phyloP scores from a whole-genome alignment of 2,329 filamentous ascomycete genomes.

The Talaromyces piceae region DNA sequence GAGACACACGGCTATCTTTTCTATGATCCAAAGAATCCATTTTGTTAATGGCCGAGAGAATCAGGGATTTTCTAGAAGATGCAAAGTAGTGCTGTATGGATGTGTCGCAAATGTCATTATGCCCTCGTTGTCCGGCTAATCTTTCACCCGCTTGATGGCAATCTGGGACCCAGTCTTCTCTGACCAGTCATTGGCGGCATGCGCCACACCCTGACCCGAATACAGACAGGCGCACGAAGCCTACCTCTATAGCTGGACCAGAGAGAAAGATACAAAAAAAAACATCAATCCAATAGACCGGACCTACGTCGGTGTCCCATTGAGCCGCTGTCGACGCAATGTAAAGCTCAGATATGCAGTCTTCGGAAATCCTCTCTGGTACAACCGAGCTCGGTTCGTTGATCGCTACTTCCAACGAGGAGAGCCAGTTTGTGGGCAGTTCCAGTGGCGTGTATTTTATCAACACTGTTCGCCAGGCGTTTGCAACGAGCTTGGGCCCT shows the following conservation, averaged over 20 bases:
- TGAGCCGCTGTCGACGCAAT: slow-evolving; percentile 12
- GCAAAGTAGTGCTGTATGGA: not conserved
- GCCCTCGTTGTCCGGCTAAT: not conserved
- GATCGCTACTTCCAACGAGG: slow-evolving; percentile 35
- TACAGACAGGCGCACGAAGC: not conserved
- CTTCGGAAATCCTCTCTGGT: slow-evolving; percentile 18
- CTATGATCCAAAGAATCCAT: not conserved
- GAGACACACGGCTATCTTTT: slow-evolving; percentile 21
- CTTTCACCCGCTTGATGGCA: not conserved
- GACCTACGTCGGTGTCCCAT: not conserved
- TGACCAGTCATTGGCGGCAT: not conserved
- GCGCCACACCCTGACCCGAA: not conserved
- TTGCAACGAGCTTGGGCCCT: slow-evolving; percentile 30
- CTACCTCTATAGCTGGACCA: not conserved
- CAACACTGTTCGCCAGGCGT: slow-evolving; percentile 48
- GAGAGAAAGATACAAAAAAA: not conserved
- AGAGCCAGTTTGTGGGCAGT: slow-evolving; percentile 47
- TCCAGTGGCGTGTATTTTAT: slow-evolving; percentile 48
- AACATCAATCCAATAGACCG: not conserved
- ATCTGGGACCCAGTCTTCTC: not conserved
- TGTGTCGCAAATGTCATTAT: not conserved
- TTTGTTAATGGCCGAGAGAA: not conserved
- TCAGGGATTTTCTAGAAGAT: not conserved
- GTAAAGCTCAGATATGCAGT: slow-evolving; percentile 19
- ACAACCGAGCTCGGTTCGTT: slow-evolving; percentile 37